A percentile compares a stretch with the other conserved stretches of the same genome.
Evolutionary conservation across 495 filamentous ascomycete genomes (phyloP).

Genomic region (Lasiosphaeris hirsuta): DNA sequence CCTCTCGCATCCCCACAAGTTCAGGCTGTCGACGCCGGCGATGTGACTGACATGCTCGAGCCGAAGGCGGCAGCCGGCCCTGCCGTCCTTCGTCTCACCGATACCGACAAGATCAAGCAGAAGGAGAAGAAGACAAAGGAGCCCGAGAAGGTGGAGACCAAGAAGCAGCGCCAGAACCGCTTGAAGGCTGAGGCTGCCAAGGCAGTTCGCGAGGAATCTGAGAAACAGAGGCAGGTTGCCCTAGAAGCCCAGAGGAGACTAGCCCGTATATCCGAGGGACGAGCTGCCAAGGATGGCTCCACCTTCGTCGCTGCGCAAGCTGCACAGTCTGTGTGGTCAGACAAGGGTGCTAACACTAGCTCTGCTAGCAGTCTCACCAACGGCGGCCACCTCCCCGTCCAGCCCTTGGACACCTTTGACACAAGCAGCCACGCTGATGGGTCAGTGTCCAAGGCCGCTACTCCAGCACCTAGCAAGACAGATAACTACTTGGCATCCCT

Average conservation of each 20-base stretch:
- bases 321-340: slow-evolving; percentile 57
- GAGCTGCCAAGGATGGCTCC: slow-evolving; percentile 68
- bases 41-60: slow-evolving; percentile 87
- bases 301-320: slow-evolving; percentile 53
- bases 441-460: slow-evolving; percentile 22
- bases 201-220: slow-evolving; percentile 65
- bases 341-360: slow-evolving; percentile 35
- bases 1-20: slow-evolving; percentile 59
- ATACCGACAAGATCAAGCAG: slow-evolving; percentile 56
- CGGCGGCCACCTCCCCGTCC: slow-evolving; percentile 33
- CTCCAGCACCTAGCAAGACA: slow-evolving; percentile 27
- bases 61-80: slow-evolving; percentile 57
- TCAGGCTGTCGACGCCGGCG: slow-evolving; percentile 50
- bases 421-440: slow-evolving; percentile 23
- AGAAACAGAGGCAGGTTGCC: slow-evolving; percentile 65
- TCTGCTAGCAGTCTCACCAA: slow-evolving; percentile 30
- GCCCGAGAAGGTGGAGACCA: slow-evolving; percentile 61
- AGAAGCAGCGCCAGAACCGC: slow-evolving; percentile 88
- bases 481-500: slow-evolving; percentile 43
- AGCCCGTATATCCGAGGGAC: slow-evolving; percentile 75
- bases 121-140: slow-evolving; percentile 61
- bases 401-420: slow-evolving; percentile 77
- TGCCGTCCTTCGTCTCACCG: slow-evolving; percentile 73
- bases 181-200: slow-evolving; percentile 76
- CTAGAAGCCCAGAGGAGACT: slow-evolving; percentile 77